phyloP scores from a whole-genome alignment of 345 rosid genomes.

The Acer saccharum region DNA sequence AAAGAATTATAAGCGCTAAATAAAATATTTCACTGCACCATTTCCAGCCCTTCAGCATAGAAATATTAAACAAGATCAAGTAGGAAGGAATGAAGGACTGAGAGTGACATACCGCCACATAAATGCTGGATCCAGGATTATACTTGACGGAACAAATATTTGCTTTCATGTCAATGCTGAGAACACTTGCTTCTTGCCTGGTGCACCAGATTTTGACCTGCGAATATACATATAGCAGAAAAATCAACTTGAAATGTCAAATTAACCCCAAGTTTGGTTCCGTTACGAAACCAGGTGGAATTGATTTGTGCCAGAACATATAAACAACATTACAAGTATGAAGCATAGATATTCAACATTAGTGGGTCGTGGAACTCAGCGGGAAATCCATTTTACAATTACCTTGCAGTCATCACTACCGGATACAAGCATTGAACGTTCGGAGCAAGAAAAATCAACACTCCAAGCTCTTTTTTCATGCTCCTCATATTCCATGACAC shows the following conservation, averaged over 20 bases:
- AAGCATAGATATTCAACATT: too few relatives aligned
- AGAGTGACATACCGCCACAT: constrained; percentile 47
- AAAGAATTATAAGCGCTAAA: too few relatives aligned
- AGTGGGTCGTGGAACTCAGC: too few relatives aligned
- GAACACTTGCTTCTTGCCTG: constrained; percentile 63
- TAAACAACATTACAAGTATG: too few relatives aligned
- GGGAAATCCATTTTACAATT: constrained; percentile 8
- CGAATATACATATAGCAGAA: constrained; percentile 11
- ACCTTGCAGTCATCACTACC: constrained; percentile 74
- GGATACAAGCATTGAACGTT: constrained; percentile 65
- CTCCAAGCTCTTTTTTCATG: constrained; percentile 72
- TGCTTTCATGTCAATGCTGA: constrained; percentile 58
- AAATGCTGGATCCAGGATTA: constrained; percentile 62
- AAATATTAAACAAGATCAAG: too few relatives aligned
- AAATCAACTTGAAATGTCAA: neutral
- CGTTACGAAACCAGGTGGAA: too few relatives aligned
- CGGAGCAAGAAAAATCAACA: constrained; percentile 63
- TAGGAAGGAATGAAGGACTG: too few relatives aligned
- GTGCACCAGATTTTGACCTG: constrained; percentile 77
- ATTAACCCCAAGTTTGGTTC: neutral
- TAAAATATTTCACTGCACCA: too few relatives aligned
- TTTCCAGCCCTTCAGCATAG: too few relatives aligned
- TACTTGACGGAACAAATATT: constrained; percentile 65
- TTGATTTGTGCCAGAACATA: too few relatives aligned
- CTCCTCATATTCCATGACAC: constrained; percentile 66